Evolutionary conservation across 139 green algal genomes (phyloP).

Genomic region (Chlamydomonas asymmetrica): DNA sequence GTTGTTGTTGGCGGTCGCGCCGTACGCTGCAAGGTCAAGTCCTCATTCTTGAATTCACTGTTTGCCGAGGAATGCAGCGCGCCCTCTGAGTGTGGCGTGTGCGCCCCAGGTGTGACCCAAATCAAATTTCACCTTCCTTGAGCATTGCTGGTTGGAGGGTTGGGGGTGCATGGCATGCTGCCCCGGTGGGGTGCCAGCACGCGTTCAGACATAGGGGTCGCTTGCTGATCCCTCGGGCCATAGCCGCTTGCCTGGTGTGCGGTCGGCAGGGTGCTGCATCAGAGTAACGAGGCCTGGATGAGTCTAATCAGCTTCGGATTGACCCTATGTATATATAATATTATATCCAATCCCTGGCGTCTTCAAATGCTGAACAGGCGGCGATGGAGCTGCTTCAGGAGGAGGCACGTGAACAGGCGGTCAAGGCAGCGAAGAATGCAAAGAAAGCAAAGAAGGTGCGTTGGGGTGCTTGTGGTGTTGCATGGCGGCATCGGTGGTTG

Average conservation of each 20-base stretch:
- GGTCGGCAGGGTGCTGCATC: background rate
- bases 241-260: background rate
- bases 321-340: background rate
- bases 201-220: too few relatives aligned
- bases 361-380: background rate
- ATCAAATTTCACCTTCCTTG: too few relatives aligned
- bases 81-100: too few relatives aligned
- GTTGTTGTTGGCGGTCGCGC: background rate
- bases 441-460: slow-evolving; percentile 8
- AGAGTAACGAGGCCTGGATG: too few relatives aligned
- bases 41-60: background rate
- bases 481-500: too few relatives aligned
- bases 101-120: too few relatives aligned
- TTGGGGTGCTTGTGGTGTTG: too few relatives aligned
- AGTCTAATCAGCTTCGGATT: background rate
- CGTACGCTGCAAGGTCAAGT: background rate
- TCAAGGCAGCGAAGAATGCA: background rate
- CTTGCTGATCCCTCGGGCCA: too few relatives aligned
- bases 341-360: background rate
- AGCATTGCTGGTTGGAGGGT: too few relatives aligned
- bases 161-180: too few relatives aligned
- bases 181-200: too few relatives aligned
- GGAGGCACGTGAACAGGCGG: background rate
- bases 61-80: background rate
- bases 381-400: background rate